Evolutionary conservation across 2,329 filamentous ascomycete genomes (phyloP).

Genomic region (Moelleriella libera): DNA sequence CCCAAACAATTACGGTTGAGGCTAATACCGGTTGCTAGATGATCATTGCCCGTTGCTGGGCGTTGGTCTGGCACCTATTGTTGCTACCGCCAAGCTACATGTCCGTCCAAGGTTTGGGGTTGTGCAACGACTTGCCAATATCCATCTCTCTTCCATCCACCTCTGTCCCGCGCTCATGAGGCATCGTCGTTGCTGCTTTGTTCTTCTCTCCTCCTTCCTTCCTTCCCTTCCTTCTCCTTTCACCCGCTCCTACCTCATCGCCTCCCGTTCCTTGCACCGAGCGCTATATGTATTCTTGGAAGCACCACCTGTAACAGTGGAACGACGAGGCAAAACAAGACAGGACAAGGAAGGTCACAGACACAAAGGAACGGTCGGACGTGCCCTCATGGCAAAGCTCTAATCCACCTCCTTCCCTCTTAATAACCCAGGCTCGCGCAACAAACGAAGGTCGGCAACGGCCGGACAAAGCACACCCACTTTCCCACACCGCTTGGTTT

Average conservation of each 20-base stretch:
- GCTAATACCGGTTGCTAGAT: conserved; percentile 5
- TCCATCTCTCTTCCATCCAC: neutral
- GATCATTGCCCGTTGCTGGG: conserved; percentile 6
- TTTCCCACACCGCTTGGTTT: neutral
- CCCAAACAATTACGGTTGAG: conserved; percentile 3
- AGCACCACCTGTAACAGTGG: no score
- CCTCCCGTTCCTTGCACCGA: no score
- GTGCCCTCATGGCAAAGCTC: neutral
- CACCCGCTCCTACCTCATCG: neutral
- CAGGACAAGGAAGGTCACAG: neutral
- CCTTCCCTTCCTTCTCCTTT: neutral
- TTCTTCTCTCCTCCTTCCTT: neutral
- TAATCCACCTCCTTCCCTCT: neutral
- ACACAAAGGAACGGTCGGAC: neutral
- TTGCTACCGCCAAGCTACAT: conserved; percentile 4
- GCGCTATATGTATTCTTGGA: no score
- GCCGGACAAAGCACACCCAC: neutral
- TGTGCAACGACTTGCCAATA: neutral
- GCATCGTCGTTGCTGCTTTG: neutral
- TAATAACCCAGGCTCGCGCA: neutral
- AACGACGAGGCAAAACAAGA: neutral
- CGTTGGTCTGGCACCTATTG: conserved; percentile 2
- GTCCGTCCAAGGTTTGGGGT: conserved; percentile 2
- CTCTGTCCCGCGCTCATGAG: neutral
- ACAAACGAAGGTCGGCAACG: neutral